These are phyloP conservation scores for Corymbia citriodora DNA, from an alignment of 441 rosid species.

Conservation along the genomic window DNA sequence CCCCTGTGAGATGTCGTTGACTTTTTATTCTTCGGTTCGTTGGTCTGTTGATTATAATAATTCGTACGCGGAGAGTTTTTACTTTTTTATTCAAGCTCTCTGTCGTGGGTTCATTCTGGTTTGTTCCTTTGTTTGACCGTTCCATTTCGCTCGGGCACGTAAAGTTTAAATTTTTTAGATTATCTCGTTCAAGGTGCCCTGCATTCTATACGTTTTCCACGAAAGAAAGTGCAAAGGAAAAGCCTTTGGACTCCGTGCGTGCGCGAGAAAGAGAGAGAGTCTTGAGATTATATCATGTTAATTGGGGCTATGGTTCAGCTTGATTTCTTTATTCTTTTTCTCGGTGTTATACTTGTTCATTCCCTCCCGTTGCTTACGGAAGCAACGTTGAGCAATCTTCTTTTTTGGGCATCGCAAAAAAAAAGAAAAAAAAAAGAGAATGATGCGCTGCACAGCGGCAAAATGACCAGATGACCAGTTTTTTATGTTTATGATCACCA, in stretches of 20 bases:
- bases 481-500: neutral
- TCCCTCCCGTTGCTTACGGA: neutral
- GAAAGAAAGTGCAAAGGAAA: neutral
- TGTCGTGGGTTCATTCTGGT: neutral
- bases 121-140: neutral
- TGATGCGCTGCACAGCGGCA: neutral
- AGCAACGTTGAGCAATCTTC: neutral
- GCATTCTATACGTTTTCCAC: neutral
- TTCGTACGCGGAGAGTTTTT: neutral
- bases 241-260: neutral
- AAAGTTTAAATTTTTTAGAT: neutral
- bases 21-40: neutral
- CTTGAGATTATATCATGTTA: neutral
- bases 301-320: neutral
- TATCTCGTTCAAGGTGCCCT: neutral
- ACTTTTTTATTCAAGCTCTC: neutral
- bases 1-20: conserved; percentile 50
- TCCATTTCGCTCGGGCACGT: neutral
- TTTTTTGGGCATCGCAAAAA: neutral
- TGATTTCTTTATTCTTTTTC: neutral
- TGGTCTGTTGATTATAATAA: neutral
- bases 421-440: neutral
- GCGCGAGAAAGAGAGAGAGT: neutral
- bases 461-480: neutral
- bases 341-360: neutral